Evolutionary conservation across 2,329 filamentous ascomycete genomes (phyloP).

Genomic region (Magnaporthiopsis incrustans): DNA sequence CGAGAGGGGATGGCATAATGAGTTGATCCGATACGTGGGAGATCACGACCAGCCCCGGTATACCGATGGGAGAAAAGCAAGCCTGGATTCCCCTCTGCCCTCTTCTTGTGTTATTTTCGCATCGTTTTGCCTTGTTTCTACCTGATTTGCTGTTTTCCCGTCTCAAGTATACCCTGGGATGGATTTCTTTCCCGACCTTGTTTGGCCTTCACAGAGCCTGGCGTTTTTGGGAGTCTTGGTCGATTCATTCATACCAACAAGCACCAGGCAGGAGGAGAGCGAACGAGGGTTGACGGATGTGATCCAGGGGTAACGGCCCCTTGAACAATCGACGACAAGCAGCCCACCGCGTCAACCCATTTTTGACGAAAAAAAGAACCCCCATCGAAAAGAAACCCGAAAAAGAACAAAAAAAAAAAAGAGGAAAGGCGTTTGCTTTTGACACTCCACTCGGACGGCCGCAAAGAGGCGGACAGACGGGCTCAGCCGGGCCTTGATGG

Average conservation of each 20-base stretch:
- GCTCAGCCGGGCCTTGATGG: not conserved
- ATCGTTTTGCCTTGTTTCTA: constrained; percentile 14
- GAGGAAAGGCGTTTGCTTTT: not conserved
- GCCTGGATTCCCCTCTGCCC: constrained; percentile 22
- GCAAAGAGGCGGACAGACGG: not conserved
- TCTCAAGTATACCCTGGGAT: constrained; percentile 5
- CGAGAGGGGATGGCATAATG: constrained; percentile 29
- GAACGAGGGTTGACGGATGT: constrained; percentile 7
- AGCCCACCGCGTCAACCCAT: constrained; percentile 1
- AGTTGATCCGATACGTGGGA: constrained; percentile 16
- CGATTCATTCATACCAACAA: not conserved
- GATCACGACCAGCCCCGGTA: constrained; percentile 12
- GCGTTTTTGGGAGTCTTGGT: constrained; percentile 6
- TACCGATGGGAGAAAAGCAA: constrained; percentile 11
- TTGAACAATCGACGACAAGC: constrained; percentile 5
- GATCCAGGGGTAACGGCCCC: constrained; percentile 2
- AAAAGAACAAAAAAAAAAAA: constrained; percentile 2
- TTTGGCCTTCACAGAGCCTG: not conserved
- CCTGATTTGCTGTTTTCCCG: constrained; percentile 12
- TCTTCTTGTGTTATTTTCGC: constrained; percentile 13
- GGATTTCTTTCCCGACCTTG: constrained; percentile 7
- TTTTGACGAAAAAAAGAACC: constrained; percentile 3
- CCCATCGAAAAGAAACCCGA: constrained; percentile 2
- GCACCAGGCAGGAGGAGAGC: not conserved
- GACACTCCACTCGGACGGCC: not conserved